Percentiles rank a stretch among this genome's conserved stretches.
Evolutionary conservation across 805 yeast species (phyloP).

Genomic region (Metschnikowia henanensis): DNA sequence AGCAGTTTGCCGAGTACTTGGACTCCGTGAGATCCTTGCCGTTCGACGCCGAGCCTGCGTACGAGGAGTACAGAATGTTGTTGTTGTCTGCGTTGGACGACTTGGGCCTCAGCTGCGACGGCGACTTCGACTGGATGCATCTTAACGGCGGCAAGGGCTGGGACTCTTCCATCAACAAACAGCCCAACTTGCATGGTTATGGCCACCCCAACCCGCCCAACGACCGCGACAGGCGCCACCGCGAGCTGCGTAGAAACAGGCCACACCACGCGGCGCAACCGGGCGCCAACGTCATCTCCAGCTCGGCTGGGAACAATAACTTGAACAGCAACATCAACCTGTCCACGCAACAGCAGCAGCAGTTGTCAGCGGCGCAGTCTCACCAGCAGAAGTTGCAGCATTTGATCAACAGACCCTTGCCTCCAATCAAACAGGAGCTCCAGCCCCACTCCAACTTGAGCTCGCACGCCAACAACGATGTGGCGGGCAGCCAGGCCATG

Average conservation of each 20-base stretch:
- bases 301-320: constrained; percentile 20
- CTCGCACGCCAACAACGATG: constrained; percentile 19
- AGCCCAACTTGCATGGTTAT: constrained; percentile 80
- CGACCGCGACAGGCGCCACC: constrained; percentile 46
- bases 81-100: constrained; percentile 60
- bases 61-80: constrained; percentile 60
- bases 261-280: constrained; percentile 29
- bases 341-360: constrained; percentile 22
- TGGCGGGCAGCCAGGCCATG: constrained; percentile 24
- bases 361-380: constrained; percentile 45
- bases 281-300: constrained; percentile 13
- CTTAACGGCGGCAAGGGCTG: constrained; percentile 80
- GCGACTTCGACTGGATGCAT: constrained; percentile 79
- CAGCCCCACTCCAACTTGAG: constrained; percentile 21
- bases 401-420: constrained; percentile 48
- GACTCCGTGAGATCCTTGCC: constrained; percentile 65
- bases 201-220: constrained; percentile 68
- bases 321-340: constrained; percentile 24
- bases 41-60: constrained; percentile 81
- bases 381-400: constrained; percentile 50
- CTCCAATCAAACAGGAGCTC: constrained; percentile 46
- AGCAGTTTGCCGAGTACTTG: constrained; percentile 73
- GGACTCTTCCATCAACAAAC: constrained; percentile 73
- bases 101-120: constrained; percentile 61
- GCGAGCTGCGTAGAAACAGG: constrained; percentile 46